phyloP scores from a whole-genome alignment of 2,329 filamentous ascomycete species.

The Sporothrix euskadiensis region DNA sequence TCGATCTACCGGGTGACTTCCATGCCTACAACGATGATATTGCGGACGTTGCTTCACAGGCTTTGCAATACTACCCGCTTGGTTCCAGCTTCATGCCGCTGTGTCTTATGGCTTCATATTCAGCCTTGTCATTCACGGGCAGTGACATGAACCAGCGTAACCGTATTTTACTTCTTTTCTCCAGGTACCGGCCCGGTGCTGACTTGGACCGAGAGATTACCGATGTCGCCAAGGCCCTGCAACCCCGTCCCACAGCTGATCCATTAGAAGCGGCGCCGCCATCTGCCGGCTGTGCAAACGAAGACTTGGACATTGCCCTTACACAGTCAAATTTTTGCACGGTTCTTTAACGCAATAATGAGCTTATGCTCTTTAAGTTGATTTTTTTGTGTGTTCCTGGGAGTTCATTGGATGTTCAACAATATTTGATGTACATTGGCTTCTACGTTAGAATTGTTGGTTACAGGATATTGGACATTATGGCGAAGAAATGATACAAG shows the following conservation, averaged over 20 bases:
- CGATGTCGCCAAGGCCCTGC: neutral
- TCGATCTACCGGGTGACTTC: neutral
- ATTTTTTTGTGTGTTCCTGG: neutral
- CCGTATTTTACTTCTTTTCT: constrained; percentile 1
- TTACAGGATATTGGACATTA: no score
- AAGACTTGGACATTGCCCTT: neutral
- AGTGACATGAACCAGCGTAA: neutral
- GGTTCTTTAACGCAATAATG: neutral
- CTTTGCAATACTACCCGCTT: constrained; percentile 28
- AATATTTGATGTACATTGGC: neutral
- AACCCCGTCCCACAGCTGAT: neutral
- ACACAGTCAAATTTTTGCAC: neutral
- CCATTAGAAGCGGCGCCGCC: neutral
- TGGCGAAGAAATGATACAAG: no score
- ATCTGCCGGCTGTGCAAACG: neutral
- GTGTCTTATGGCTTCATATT: constrained; percentile 26
- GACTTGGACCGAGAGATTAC: neutral
- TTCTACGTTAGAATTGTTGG: neutral
- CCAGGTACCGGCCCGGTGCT: neutral
- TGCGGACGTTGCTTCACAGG: constrained; percentile 16
- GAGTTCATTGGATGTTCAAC: neutral
- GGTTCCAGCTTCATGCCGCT: constrained; percentile 30
- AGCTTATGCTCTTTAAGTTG: no score
- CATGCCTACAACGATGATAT: constrained; percentile 20
- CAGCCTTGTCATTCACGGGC: neutral